phyloP scores from a whole-genome alignment of 1,139 yeast genomes.

The Geotrichum citri-aurantii region DNA sequence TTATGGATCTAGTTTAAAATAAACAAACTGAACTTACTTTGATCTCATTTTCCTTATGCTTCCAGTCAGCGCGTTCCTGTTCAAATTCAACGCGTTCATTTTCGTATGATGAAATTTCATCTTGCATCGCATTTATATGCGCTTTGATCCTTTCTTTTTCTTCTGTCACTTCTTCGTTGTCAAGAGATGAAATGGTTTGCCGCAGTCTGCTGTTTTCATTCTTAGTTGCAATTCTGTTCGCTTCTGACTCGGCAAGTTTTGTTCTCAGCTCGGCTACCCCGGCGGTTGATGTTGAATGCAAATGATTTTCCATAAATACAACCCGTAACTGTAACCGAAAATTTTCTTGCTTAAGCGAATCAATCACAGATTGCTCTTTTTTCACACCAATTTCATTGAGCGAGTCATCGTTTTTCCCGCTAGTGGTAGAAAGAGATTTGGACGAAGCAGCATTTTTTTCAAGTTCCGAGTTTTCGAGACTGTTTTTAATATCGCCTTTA shows the following conservation, averaged over 20 bases:
- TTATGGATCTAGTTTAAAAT: background rate
- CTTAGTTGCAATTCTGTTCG: slow-evolving; percentile 20
- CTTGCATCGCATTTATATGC: background rate
- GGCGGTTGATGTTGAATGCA: slow-evolving; percentile 18
- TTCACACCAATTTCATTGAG: slow-evolving; percentile 7
- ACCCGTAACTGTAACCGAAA: slow-evolving; percentile 22
- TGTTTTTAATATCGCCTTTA: background rate
- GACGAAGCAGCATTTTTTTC: slow-evolving; percentile 1
- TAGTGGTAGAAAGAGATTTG: background rate
- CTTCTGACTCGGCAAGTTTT: slow-evolving; percentile 21
- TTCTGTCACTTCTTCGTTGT: slow-evolving; percentile 10
- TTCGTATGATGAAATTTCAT: slow-evolving; percentile 2
- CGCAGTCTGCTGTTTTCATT: slow-evolving; percentile 23
- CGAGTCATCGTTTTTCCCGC: slow-evolving; percentile 1
- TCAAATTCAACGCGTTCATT: slow-evolving; percentile 6
- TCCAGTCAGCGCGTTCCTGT: slow-evolving; percentile 1
- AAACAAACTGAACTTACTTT: slow-evolving; percentile 1
- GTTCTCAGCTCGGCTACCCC: slow-evolving; percentile 23
- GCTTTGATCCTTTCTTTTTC: slow-evolving; percentile 6
- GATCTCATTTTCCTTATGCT: slow-evolving; percentile 1
- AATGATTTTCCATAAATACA: slow-evolving; percentile 21
- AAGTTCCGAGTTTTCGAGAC: slow-evolving; percentile 2
- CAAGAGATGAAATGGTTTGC: slow-evolving; percentile 15
- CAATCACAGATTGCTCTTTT: slow-evolving; percentile 16
- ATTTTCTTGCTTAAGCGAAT: slow-evolving; percentile 20